phyloP scores from a whole-genome alignment of 2,329 filamentous ascomycete genomes.

The Neonectria magnoliae region DNA sequence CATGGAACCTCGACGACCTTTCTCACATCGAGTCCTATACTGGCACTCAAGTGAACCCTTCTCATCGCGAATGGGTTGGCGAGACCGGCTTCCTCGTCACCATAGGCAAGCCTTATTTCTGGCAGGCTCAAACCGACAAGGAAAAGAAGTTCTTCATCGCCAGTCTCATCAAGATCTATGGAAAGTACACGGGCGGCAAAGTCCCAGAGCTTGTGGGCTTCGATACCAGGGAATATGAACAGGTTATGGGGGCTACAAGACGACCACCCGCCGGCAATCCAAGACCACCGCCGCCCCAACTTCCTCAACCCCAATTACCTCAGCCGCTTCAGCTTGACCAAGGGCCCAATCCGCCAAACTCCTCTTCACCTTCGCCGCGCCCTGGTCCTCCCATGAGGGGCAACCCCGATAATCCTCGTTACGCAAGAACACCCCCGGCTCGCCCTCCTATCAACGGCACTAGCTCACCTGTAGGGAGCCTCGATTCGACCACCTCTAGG shows the following conservation, averaged over 20 bases:
- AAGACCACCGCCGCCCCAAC: slow-evolving; percentile 40
- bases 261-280: slow-evolving; percentile 44
- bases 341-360: slow-evolving; percentile 26
- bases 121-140: slow-evolving; percentile 91
- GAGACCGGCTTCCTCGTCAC: slow-evolving; percentile 87
- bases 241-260: slow-evolving; percentile 71
- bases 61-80: slow-evolving; percentile 80
- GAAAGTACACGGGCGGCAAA: slow-evolving; percentile 92
- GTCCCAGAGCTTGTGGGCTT: slow-evolving; percentile 84
- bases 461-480: slow-evolving; percentile 61
- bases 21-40: slow-evolving; percentile 84
- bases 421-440: slow-evolving; percentile 41
- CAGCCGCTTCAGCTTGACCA: slow-evolving; percentile 38
- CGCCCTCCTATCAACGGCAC: slow-evolving; percentile 53
- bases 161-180: slow-evolving; percentile 94
- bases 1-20: slow-evolving; percentile 95
- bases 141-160: slow-evolving; percentile 99
- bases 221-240: slow-evolving; percentile 79
- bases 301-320: neutral
- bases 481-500: slow-evolving; percentile 57
- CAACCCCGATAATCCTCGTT: slow-evolving; percentile 42
- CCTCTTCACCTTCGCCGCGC: slow-evolving; percentile 30
- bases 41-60: slow-evolving; percentile 64
- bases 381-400: slow-evolving; percentile 30
- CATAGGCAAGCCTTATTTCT: slow-evolving; percentile 95